Evolutionary conservation across 2,329 filamentous ascomycete species (phyloP).

Genomic region (Cucurbitaria berberidis): DNA sequence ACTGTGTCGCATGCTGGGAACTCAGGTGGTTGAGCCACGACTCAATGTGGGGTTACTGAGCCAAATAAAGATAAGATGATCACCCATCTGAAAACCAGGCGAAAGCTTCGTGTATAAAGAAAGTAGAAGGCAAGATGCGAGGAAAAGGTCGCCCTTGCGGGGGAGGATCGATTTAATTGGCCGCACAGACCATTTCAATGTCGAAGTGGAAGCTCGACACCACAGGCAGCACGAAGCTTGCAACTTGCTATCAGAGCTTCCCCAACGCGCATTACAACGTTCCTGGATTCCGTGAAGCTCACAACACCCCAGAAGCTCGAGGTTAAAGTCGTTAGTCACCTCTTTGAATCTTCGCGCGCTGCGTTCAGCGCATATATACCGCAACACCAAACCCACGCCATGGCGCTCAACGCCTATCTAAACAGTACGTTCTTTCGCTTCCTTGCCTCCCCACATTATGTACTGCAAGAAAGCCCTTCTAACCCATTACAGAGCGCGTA

Average conservation of each 20-base stretch:
- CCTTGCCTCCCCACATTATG: background rate
- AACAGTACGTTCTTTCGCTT: conserved; percentile 45
- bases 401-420: conserved; percentile 53
- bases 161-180: conserved; percentile 3
- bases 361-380: background rate
- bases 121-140: too few relatives aligned
- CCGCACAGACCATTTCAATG: conserved; percentile 4
- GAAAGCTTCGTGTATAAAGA: too few relatives aligned
- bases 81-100: too few relatives aligned
- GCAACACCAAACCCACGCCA: conserved; percentile 20
- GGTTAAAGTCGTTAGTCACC: too few relatives aligned
- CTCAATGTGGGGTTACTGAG: too few relatives aligned
- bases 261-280: background rate
- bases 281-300: too few relatives aligned
- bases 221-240: background rate
- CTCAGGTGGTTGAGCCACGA: too few relatives aligned
- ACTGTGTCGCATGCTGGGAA: too few relatives aligned
- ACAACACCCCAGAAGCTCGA: too few relatives aligned
- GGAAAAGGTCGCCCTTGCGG: background rate
- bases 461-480: background rate
- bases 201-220: background rate
- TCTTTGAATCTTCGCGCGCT: too few relatives aligned
- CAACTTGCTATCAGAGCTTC: background rate
- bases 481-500: conserved; percentile 73
- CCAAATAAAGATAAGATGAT: too few relatives aligned